A percentile compares a stretch with the other conserved stretches of the same genome.
Evolutionary conservation across 768 basidiomycete genomes (phyloP).

Genomic region (Agrocybe chaxingu): DNA sequence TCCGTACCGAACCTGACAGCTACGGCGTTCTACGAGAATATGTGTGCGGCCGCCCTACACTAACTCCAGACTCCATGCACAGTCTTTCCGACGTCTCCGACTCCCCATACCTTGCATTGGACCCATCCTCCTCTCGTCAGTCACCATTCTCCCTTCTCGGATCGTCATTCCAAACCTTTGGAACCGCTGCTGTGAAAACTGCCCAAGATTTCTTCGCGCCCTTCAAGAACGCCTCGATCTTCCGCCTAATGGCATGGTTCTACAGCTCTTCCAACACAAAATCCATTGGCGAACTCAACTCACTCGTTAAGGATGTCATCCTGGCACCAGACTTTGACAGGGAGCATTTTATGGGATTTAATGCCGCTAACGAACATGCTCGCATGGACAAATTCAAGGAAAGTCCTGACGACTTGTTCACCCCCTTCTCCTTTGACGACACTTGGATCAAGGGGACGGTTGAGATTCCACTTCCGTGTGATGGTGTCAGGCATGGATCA

Average conservation of each 20-base stretch:
- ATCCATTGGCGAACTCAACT: conserved; percentile 17
- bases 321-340: conserved; percentile 19
- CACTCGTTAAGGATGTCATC: conserved; percentile 23
- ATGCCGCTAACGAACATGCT: conserved; percentile 9
- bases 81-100: too few relatives aligned
- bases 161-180: too few relatives aligned
- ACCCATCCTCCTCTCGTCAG: too few relatives aligned
- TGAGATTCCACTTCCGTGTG: conserved; percentile 18
- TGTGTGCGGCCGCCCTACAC: too few relatives aligned
- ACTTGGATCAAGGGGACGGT: conserved; percentile 21
- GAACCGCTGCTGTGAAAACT: too few relatives aligned
- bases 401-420: conserved; percentile 5
- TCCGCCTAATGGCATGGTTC: conserved; percentile 22
- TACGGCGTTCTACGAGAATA: too few relatives aligned
- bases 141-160: too few relatives aligned
- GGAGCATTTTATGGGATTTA: conserved; percentile 18
- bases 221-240: conserved; percentile 18
- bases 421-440: conserved; percentile 10
- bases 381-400: conserved; percentile 7
- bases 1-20: too few relatives aligned
- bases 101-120: too few relatives aligned
- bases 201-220: conserved; percentile 7
- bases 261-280: conserved; percentile 14
- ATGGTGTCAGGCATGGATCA: conserved; percentile 9
- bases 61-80: too few relatives aligned